Conservation (phyloP, 306 rosid genomes). For the Acmispon strigosus region DNA sequence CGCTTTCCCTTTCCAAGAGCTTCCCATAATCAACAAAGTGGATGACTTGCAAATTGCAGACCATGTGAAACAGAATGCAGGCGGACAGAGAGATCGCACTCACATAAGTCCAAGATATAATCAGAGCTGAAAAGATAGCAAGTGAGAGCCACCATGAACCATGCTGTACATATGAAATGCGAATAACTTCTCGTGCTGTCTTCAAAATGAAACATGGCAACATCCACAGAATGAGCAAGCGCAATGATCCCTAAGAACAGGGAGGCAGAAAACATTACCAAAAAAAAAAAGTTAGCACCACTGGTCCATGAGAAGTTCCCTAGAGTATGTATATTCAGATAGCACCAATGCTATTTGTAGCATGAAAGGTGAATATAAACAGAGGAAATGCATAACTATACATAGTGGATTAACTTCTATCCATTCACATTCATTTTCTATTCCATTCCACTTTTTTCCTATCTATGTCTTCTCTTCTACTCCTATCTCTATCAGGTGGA, state of each 20-base stretch:
- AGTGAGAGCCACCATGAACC: conserved; percentile 52
- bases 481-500: no score
- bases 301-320: not conserved
- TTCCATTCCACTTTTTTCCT: no score
- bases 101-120: conserved; percentile 69
- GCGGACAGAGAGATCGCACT: conserved; percentile 68
- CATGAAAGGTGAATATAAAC: no score
- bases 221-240: conserved; percentile 54
- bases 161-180: conserved; percentile 31
- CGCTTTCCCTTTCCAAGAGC: conserved; percentile 63
- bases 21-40: conserved; percentile 72
- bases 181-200: conserved; percentile 49
- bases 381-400: no score
- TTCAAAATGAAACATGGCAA: conserved; percentile 56
- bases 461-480: no score
- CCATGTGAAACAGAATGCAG: conserved; percentile 74
- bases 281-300: not conserved
- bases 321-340: not conserved
- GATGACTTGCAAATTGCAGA: conserved; percentile 77
- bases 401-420: no score
- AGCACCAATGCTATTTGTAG: no score
- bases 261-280: no score
- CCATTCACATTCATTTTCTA: no score
- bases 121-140: conserved; percentile 36
- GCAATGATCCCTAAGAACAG: conserved; percentile 42